These are phyloP conservation scores for Seiridium cupressi DNA, from an alignment of 2,329 filamentous ascomycete species.

Conservation along the genomic window DNA sequence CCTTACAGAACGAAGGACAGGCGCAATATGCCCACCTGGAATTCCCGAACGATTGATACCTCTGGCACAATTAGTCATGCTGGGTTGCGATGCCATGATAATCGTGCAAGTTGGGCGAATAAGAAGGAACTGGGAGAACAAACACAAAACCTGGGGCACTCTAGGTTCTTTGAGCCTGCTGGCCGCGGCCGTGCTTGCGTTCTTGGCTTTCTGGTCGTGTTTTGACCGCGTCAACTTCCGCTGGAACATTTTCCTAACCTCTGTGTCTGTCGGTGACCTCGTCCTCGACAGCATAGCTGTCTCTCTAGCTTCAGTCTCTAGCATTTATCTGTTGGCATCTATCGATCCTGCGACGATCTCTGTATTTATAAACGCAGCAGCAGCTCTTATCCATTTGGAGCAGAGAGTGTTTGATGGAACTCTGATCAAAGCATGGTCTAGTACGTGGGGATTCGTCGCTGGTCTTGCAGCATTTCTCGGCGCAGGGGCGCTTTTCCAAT, in stretches of 20 bases:
- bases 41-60: conserved; percentile 25
- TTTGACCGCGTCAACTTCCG: conserved; percentile 23
- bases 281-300: conserved; percentile 25
- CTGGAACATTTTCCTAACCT: conserved; percentile 28
- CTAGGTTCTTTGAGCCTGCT: conserved; percentile 19
- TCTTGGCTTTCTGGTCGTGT: conserved; percentile 26
- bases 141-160: conserved; percentile 17
- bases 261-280: conserved; percentile 26
- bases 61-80: conserved; percentile 23
- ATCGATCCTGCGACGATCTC: conserved; percentile 26
- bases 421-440: conserved; percentile 20
- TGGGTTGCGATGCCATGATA: conserved; percentile 29
- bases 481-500: conserved; percentile 19
- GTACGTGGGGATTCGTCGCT: conserved; percentile 16
- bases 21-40: conserved; percentile 28
- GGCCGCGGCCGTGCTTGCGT: conserved; percentile 19
- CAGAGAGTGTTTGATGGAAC: conserved; percentile 19
- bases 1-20: conserved; percentile 21
- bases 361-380: conserved; percentile 19
- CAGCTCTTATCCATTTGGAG: conserved; percentile 23
- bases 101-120: conserved; percentile 24
- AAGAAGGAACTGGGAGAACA: conserved; percentile 23
- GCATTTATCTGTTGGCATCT: conserved; percentile 22
- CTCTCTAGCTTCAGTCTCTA: conserved; percentile 20
- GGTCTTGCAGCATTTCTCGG: conserved; percentile 21